Conservation (phyloP, 2,329 filamentous ascomycete genomes). For the Fusarium sp. region DNA sequence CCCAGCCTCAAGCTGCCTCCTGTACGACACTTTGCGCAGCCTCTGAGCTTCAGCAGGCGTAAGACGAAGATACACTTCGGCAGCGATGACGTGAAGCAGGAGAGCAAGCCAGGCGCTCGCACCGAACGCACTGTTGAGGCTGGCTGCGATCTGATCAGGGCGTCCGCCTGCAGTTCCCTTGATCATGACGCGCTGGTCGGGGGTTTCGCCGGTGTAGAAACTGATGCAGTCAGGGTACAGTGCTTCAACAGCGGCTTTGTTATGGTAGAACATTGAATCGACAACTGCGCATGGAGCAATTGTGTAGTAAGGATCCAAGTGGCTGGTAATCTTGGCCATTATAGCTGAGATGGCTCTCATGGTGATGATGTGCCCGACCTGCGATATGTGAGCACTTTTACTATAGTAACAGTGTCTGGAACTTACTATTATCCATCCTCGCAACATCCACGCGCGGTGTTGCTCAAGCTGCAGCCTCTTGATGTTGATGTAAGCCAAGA, state of each 20-base stretch:
- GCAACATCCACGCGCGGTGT: constrained; percentile 74
- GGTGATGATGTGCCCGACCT: constrained; percentile 66
- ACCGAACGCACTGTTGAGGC: constrained; percentile 64
- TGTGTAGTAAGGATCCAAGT: constrained; percentile 45
- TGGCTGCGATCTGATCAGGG: constrained; percentile 55
- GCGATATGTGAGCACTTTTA: not conserved
- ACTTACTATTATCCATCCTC: constrained; percentile 64
- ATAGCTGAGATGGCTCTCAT: constrained; percentile 63
- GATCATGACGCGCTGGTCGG: constrained; percentile 44
- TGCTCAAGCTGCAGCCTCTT: constrained; percentile 72
- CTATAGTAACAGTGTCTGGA: rapidly evolving
- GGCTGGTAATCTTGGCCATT: constrained; percentile 56
- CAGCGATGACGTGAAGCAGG: constrained; percentile 62
- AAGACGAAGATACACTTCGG: constrained; percentile 64
- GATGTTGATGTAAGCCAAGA: constrained; percentile 68
- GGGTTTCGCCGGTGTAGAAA: constrained; percentile 51
- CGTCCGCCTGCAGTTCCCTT: constrained; percentile 50
- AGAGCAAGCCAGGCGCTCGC: constrained; percentile 67
- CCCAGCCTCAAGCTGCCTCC: constrained; percentile 67
- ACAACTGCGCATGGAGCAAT: constrained; percentile 63
- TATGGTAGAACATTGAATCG: constrained; percentile 54
- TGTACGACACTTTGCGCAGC: constrained; percentile 67
- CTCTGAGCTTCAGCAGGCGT: constrained; percentile 68
- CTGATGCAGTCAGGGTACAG: constrained; percentile 61
- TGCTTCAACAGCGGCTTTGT: constrained; percentile 47